phyloP scores from a whole-genome alignment of 129 eudicot species.

The Pulicaria dysenterica region DNA sequence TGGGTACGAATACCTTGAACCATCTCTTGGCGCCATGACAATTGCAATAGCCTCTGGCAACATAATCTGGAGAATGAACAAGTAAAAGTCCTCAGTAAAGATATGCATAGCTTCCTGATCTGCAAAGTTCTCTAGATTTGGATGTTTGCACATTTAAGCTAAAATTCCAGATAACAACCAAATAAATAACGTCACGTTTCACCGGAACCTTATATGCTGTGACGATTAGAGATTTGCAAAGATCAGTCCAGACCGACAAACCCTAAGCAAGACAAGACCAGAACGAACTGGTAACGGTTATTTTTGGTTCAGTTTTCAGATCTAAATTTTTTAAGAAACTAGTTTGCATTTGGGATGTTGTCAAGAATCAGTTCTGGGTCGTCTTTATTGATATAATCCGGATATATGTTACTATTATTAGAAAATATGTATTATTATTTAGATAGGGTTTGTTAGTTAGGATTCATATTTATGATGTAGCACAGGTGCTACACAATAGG shows the following conservation, averaged over 20 bases:
- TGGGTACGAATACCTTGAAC: conserved; percentile 54
- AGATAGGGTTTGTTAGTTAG: too few species aligned
- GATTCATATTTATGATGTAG: too few species aligned
- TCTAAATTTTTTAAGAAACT: background rate
- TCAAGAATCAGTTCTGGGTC: conserved; percentile 1
- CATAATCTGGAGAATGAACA: conserved; percentile 69
- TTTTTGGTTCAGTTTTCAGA: background rate
- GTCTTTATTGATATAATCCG: background rate
- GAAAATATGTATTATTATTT: too few species aligned
- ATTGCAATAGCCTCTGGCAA: conserved; percentile 95
- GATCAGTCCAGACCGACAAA: background rate
- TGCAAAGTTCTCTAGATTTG: conserved; percentile 11
- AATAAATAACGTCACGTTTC: too few species aligned
- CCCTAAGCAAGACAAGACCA: conserved; percentile 4
- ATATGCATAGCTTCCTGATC: background rate
- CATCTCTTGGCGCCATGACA: conserved; percentile 96
- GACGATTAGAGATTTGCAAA: background rate
- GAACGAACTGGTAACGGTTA: background rate
- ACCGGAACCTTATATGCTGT: background rate
- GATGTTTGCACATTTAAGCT: background rate
- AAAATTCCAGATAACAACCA: too few species aligned
- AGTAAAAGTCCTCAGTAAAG: conserved; percentile 5
- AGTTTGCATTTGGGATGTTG: background rate
- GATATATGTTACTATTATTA: too few species aligned
- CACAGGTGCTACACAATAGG: too few species aligned